Evolutionary conservation across 2,329 filamentous ascomycete species (phyloP).

Genomic region (Pestalotiopsis sp.): DNA sequence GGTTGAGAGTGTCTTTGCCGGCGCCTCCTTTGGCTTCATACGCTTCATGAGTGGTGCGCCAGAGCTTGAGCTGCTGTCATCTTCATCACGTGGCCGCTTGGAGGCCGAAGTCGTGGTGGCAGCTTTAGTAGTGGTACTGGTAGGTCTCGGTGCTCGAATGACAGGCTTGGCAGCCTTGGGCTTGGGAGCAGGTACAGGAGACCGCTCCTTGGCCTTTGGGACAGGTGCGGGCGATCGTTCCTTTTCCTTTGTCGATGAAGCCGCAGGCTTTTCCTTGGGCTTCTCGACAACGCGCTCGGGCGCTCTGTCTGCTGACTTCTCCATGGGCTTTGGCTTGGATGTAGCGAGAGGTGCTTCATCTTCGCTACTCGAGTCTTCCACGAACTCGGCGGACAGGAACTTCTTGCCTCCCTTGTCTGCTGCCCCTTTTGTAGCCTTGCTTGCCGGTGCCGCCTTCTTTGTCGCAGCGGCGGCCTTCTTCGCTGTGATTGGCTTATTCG

Average conservation of each 20-base stretch:
- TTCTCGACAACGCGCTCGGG: constrained; percentile 18
- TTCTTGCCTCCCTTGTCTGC: constrained; percentile 41
- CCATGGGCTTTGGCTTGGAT: constrained; percentile 33
- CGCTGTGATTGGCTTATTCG: constrained; percentile 33
- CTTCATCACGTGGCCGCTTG: constrained; percentile 57
- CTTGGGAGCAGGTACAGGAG: constrained; percentile 22
- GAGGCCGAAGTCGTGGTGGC: constrained; percentile 34
- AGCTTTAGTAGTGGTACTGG: constrained; percentile 27
- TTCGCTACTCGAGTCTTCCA: constrained; percentile 58
- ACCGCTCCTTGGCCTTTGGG: constrained; percentile 30
- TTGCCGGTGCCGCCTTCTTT: constrained; percentile 43
- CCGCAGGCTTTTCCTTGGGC: constrained; percentile 11
- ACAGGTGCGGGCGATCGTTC: constrained; percentile 23
- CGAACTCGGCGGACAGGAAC: constrained; percentile 57
- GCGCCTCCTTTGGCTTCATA: constrained; percentile 50
- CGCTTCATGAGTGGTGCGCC: constrained; percentile 61
- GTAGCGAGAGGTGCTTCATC: constrained; percentile 45
- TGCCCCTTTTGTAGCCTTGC: constrained; percentile 41
- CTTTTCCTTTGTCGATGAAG: constrained; percentile 26
- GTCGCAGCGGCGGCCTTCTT: constrained; percentile 37
- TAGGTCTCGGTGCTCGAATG: constrained; percentile 29
- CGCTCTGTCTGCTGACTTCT: constrained; percentile 21
- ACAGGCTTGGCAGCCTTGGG: constrained; percentile 38
- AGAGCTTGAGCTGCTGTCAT: constrained; percentile 63
- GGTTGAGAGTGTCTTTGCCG: constrained; percentile 30